Conservation (phyloP, 2,329 filamentous ascomycete species). For the Xylariaceae sp. region DNA sequence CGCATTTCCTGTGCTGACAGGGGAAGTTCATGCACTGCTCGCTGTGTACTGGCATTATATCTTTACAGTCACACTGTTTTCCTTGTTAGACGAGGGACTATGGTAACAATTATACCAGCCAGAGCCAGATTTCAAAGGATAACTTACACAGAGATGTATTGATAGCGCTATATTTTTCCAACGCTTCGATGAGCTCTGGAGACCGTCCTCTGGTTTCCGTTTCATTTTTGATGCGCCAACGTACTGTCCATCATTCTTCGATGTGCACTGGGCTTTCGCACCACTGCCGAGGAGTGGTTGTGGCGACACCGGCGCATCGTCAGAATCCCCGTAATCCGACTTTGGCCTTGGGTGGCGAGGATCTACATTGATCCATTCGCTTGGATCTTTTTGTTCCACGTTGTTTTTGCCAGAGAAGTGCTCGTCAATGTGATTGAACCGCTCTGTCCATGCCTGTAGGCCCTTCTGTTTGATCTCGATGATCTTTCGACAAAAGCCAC, state of each 20-base stretch:
- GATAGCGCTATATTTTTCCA: too few species aligned
- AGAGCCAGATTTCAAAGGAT: too few species aligned
- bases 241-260: too few species aligned
- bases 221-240: constrained; percentile 6
- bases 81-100: too few species aligned
- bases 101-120: too few species aligned
- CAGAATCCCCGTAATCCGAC: constrained; percentile 15
- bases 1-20: constrained; percentile 5
- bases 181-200: too few species aligned
- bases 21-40: constrained; percentile 12
- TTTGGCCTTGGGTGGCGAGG: constrained; percentile 13
- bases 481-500: constrained; percentile 69
- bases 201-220: constrained; percentile 19
- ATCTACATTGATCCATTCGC: constrained; percentile 49
- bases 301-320: constrained; percentile 1
- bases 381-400: constrained; percentile 38
- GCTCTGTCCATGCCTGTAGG: constrained; percentile 51
- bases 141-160: too few species aligned
- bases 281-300: too few species aligned
- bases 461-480: constrained; percentile 47
- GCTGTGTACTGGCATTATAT: constrained; percentile 11
- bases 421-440: constrained; percentile 69
- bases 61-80: constrained; percentile 19
- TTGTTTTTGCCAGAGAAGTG: constrained; percentile 56
- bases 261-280: too few species aligned